Evolutionary conservation across 2,329 filamentous ascomycete genomes (phyloP).

Genomic region (Neurospora sp.): DNA sequence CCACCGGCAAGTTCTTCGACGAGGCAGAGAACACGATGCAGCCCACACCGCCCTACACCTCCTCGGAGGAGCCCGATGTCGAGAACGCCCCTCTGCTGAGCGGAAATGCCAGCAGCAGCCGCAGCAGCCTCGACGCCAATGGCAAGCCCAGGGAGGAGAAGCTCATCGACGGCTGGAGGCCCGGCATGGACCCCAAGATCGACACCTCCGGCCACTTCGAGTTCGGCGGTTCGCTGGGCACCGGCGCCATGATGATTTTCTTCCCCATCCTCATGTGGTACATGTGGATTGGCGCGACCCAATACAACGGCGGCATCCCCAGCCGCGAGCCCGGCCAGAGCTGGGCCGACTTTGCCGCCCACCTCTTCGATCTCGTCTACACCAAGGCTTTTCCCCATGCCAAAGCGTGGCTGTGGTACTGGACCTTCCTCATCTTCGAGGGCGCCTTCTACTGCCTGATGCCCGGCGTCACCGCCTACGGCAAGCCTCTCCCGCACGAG

Average conservation of each 20-base stretch:
- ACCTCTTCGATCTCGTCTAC: constrained; percentile 65
- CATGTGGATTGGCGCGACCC: constrained; percentile 95
- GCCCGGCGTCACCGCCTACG: constrained; percentile 78
- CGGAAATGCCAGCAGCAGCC: constrained; percentile 13
- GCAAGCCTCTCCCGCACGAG: constrained; percentile 76
- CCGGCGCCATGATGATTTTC: constrained; percentile 74
- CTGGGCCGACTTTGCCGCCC: constrained; percentile 57
- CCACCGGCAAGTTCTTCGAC: constrained; percentile 36
- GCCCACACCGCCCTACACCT: constrained; percentile 16
- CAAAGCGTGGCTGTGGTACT: constrained; percentile 88
- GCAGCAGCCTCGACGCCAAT: constrained; percentile 20
- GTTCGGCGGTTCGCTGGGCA: constrained; percentile 80
- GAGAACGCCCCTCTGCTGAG: constrained; percentile 14
- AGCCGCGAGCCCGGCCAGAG: constrained; percentile 54
- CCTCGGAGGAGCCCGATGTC: constrained; percentile 5
- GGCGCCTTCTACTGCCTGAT: constrained; percentile 72
- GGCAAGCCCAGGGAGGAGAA: constrained; percentile 22
- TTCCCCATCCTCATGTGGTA: constrained; percentile 98
- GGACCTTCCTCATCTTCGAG: constrained; percentile 83
- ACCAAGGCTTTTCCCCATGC: constrained; percentile 73
- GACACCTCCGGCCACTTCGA: constrained; percentile 60
- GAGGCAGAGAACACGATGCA: constrained; percentile 28
- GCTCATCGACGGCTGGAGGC: constrained; percentile 46
- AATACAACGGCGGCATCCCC: constrained; percentile 80
- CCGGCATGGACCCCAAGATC: constrained; percentile 50